Evolutionary conservation across 768 basidiomycete genomes (phyloP), one percentile per base, ranked within the genome.

Genomic region (Mrakia gelida): DNA sequence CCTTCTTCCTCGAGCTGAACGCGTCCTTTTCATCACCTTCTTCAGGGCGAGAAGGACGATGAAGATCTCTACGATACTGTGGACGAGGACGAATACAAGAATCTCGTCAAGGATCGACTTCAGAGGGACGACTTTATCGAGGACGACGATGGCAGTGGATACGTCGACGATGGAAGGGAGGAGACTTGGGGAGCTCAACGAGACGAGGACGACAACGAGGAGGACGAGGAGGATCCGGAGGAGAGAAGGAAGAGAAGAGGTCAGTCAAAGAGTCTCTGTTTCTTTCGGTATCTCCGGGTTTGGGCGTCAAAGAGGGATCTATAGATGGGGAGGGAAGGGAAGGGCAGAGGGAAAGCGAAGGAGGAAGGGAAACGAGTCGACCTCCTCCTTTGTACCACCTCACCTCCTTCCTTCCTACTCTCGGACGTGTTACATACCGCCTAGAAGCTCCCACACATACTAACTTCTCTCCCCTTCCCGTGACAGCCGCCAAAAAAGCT

Each of bases 81-180:
- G 23, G 88, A 91, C 0, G 95, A 97, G 75, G 92, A 92, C 15
- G 91, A 94, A 81, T 99, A 98, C 84, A 89, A 88, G 80, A 87
- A 88, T 28, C 92, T 99, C 75, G 97, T 99, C 7, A 88, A 88
- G 75, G 90, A 90, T 0, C 88, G 97, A 26, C 87, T 97, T 10
- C 90, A 92, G 78, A 86, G 87, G 80, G 94, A 98, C 80, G 97
- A 99, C 84, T 99, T 99, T 80, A 93, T 98, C 28, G 91, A 92
- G 54, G 97, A 98, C 82, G 97, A 98, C 85, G 94, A 94, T 38
- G 88, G 91, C 0, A 88, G 87, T 21, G 97, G 94, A 8, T 98
- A 99, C 81, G 90, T 91, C 83, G 97, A 99, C 86, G 93, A 97
- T 82, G 97, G 97, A 7, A 91, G 94, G 90, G 97, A 98, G 78